These are phyloP conservation scores for Tetracladium marchalianum DNA, from an alignment of 495 filamentous ascomycete species.

Conservation along the genomic window DNA sequence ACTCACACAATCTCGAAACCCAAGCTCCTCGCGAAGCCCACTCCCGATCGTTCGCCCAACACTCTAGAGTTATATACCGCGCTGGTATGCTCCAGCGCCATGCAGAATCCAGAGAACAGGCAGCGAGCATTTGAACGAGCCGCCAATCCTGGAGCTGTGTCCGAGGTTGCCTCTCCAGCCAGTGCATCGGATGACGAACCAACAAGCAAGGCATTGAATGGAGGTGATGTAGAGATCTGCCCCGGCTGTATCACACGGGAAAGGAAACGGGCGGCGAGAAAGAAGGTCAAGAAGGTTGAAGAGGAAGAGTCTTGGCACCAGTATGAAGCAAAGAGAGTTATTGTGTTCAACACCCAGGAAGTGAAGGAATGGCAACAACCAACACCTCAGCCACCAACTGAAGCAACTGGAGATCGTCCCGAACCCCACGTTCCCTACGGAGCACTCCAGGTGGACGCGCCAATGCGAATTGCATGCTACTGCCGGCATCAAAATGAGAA, in stretches of 20 bases:
- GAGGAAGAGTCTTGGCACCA: conserved; percentile 73
- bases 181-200: conserved; percentile 29
- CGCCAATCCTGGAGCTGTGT: conserved; percentile 12
- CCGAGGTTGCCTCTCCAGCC: conserved; percentile 2
- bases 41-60: conserved; percentile 48
- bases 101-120: conserved; percentile 57
- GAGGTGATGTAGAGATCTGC: conserved; percentile 85
- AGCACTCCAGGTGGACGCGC: conserved; percentile 64
- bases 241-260: conserved; percentile 73
- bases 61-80: conserved; percentile 72
- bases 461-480: conserved; percentile 97
- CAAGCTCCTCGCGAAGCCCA: conserved; percentile 66
- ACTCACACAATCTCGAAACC: conserved; percentile 84
- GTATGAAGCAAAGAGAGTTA: conserved; percentile 67
- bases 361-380: conserved; percentile 73
- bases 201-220: conserved; percentile 65
- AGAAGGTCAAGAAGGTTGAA: conserved; percentile 77
- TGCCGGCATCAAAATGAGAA: conserved; percentile 92
- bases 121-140: conserved; percentile 61
- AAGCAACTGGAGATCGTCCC: conserved; percentile 24
- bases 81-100: conserved; percentile 88
- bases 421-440: conserved; percentile 41
- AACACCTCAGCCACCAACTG: conserved; percentile 23
- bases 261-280: conserved; percentile 77
- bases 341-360: conserved; percentile 92